Evolutionary conservation across 2,329 filamentous ascomycete genomes (phyloP), one percentile per base, ranked within the genome.

Genomic region (Fusarium pseudoanthophilum): DNA sequence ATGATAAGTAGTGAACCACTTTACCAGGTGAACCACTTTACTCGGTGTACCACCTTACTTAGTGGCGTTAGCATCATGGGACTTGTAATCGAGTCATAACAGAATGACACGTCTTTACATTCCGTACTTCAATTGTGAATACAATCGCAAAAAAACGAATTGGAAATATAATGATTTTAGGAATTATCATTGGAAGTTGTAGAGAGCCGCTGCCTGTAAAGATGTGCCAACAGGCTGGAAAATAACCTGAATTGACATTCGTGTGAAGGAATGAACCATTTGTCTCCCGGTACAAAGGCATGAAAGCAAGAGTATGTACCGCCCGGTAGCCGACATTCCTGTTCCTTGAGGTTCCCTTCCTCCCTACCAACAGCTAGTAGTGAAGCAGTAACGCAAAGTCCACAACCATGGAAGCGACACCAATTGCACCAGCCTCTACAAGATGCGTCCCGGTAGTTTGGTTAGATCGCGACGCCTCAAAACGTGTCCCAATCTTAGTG

Each of bases 111-210:
- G 34, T 5, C 34, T 11, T 14, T n/a, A 4, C 24, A 18, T 4
- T 11, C 11, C 6, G 24, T 16, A 4, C 16, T 18, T 16, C 20
- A 13, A 15, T 39, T 16, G 20, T 55, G 5, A 7, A 11, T 13
- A 21, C 10, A 28, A 39, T 8, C 4, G 0, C 48, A 11, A 18
- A 37, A 37, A 20, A 20, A 10, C 8, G 2, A 7, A 7, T 0
- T 2, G 9, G 20, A 16, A 3, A 9, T 13, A 5, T 5, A 9
- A 11, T 21, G 4, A 18, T 13, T 28, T 3, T 13, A 28, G 11
- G 14, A 28, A 13, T 21, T 10, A 28, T 4, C 7, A n/a, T 5
- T n/a, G 14, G 20, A 26, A 13, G 7, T 18, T 10, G 11, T 21
- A 11, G 24, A 26, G 15, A 4, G 9, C 16, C 18, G 7, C 18